A percentile compares a stretch with the other conserved stretches of the same genome.
Conservation (phyloP, 352 stramenopile genomes). For the Phytophthora citrophthora region DNA sequence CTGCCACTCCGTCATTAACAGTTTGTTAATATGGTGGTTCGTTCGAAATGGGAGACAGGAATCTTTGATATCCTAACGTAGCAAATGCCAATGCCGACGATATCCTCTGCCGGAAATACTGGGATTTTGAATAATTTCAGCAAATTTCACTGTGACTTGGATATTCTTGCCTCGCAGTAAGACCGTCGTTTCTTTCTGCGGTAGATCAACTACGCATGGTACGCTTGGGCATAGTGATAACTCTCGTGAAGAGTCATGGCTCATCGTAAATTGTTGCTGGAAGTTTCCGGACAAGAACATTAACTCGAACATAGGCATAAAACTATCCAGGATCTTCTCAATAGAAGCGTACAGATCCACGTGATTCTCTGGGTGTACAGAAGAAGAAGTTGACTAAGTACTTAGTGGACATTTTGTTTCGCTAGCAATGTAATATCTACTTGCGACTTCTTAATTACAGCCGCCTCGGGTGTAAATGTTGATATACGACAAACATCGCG, state of each 20-base stretch:
- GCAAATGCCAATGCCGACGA: constrained; percentile 55
- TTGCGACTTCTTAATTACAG: no score
- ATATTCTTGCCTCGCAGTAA: constrained; percentile 31
- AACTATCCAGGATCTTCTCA: constrained; percentile 33
- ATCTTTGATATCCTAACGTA: constrained; percentile 65
- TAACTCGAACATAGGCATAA: constrained; percentile 51
- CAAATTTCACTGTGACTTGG: constrained; percentile 62
- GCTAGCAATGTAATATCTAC: no score
- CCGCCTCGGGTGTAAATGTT: constrained; percentile 49
- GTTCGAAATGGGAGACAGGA: constrained; percentile 47
- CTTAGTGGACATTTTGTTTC: no score
- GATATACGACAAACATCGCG: constrained; percentile 51
- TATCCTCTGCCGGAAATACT: constrained; percentile 31
- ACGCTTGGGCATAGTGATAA: constrained; percentile 19
- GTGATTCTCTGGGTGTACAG: constrained; percentile 1
- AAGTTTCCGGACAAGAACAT: constrained; percentile 5
- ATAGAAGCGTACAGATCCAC: constrained; percentile 39
- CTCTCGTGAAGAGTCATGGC: constrained; percentile 17
- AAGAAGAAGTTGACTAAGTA: no score
- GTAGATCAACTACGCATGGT: constrained; percentile 6
- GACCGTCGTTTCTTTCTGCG: background rate
- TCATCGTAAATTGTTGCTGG: constrained; percentile 5
- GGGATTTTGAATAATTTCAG: constrained; percentile 52
- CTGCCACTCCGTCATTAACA: constrained; percentile 33
- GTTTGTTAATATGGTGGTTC: constrained; percentile 36